These are phyloP conservation scores for Glycine latifolia DNA, from an alignment of 306 rosid species.

Conservation along the genomic window DNA sequence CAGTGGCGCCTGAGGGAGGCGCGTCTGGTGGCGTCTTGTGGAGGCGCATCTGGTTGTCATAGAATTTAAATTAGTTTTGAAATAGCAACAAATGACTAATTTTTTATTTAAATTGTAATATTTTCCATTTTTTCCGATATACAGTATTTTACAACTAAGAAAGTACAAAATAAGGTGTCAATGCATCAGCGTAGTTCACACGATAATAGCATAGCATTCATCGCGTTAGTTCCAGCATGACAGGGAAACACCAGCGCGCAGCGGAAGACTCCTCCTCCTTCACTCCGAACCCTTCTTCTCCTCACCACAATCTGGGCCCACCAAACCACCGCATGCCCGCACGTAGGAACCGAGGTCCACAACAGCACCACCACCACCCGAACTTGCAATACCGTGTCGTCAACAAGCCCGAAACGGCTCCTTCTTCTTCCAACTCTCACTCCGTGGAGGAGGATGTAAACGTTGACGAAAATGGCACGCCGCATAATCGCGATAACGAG, in stretches of 20 bases:
- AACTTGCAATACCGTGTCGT: slow-evolving; percentile 47
- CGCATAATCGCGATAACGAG: slow-evolving; percentile 6
- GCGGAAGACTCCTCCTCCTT: not conserved
- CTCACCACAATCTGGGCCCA: not conserved
- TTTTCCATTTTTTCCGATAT: too few species aligned
- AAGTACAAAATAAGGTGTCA: too few species aligned
- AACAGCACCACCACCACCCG: slow-evolving; percentile 4
- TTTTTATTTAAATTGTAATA: too few species aligned
- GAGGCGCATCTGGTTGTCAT: too few species aligned
- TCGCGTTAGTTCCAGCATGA: slow-evolving; percentile 5
- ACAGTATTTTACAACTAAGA: too few species aligned
- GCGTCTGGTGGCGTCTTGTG: too few species aligned
- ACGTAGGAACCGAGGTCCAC: slow-evolving; percentile 47
- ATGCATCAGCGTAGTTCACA: too few species aligned
- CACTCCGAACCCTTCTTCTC: slow-evolving; percentile 29
- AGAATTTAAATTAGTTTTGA: too few species aligned
- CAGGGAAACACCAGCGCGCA: slow-evolving; percentile 19
- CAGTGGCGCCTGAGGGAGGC: too few species aligned
- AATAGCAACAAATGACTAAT: too few species aligned
- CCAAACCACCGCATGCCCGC: not conserved
- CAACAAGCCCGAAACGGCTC: slow-evolving; percentile 45
- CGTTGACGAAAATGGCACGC: not conserved
- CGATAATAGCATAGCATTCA: too few species aligned
- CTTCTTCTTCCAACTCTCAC: slow-evolving; percentile 39
- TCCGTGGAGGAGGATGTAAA: not conserved